A percentile compares a stretch with the other conserved stretches of the same genome.
Conservation (phyloP, 306 rosid genomes). For the Gleditsia sinensis region DNA sequence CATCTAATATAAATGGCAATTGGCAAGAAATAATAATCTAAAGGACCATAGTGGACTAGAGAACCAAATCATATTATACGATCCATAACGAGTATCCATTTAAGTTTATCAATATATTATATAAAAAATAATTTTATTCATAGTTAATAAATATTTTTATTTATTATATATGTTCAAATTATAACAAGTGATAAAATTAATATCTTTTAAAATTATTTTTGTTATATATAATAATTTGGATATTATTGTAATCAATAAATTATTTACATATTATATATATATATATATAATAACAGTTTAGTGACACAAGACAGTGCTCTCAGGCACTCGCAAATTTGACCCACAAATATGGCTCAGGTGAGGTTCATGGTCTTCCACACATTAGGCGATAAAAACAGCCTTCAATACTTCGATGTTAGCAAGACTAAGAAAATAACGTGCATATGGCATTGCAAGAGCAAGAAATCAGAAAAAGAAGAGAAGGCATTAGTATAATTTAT, state of each 20-base stretch:
- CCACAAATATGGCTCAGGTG: neutral
- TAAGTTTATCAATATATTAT: neutral
- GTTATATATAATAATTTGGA: no score
- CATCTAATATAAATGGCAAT: neutral
- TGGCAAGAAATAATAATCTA: neutral
- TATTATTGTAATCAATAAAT: no score
- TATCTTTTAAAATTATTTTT: no score
- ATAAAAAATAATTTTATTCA: no score
- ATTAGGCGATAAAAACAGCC: neutral
- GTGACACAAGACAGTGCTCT: neutral
- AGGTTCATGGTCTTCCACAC: neutral
- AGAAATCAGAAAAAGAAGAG: conserved; percentile 5
- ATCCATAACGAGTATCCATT: neutral
- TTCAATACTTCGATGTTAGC: no score
- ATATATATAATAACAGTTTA: neutral
- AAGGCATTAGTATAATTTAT: no score
- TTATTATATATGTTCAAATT: no score
- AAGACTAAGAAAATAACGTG: neutral
- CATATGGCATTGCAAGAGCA: neutral
- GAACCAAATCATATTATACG: neutral
- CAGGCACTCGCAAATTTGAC: neutral
- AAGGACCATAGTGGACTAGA: neutral
- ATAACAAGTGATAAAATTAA: no score
- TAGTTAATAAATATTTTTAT: no score
- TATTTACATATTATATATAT: no score